Base-by-base conservation (phyloP, 257 asterid genomes). In the Craterostigma plantagineum region DNA sequence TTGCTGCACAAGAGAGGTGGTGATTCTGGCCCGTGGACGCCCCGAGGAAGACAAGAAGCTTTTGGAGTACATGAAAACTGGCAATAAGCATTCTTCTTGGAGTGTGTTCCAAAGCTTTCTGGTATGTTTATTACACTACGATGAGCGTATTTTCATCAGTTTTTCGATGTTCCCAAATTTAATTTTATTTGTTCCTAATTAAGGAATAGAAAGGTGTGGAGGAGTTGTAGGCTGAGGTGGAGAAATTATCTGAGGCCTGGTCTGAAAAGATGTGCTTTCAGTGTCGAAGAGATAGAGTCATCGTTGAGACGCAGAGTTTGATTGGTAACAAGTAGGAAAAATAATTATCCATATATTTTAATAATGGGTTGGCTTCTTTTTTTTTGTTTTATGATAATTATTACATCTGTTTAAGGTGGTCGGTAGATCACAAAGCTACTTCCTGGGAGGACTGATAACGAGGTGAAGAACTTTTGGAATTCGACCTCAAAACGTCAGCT, bases 371-470 rank as follows among this genome's bases (percentile, higher is more conserved):
- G n/a, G n/a, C n/a, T n/a, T n/a, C n/a, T n/a, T n/a, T n/a, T n/a
- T n/a, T n/a, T n/a, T n/a, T n/a, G n/a, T n/a, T n/a, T n/a, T n/a
- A 23, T 23, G 30, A n/a, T n/a, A n/a, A 23, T 23, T 23, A 23
- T 23, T 23, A 23, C 30, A 6, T 23, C 6, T 23, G 30, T 23
- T 6, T 7, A 60, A 81, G 96, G 74, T 85, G 96, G 96, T 85
- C 94, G 35, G 75, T n/a, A 72, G 47, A 85, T 80, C 47, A 91
- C 92, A 0, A 75, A 63, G 56, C 75, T 70, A 42, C 60, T 85
- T 0, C 96, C 94, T 0, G 96, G 94, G 35, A 70, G 96, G 64
- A 80, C 94, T 2, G 92, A 85, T 67, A 85, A 85, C 17, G 94
- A 85, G 53, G 75, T 85, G 0, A 85, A 81, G 60, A 85, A 85